Conservation (phyloP, 2,329 filamentous ascomycete species). For the Talaromyces sp. region DNA sequence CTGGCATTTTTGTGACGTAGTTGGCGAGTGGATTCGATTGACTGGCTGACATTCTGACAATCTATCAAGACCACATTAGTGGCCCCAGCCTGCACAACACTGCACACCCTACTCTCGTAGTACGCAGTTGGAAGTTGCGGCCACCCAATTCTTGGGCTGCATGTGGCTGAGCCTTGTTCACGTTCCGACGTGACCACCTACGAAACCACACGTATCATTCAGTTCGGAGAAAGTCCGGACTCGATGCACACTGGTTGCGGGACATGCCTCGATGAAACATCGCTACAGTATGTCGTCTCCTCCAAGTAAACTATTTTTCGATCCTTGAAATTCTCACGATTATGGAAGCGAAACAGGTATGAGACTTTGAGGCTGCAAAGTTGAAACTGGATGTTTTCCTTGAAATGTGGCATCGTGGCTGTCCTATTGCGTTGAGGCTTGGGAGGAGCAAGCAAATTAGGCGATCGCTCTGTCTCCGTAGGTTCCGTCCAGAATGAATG, state of each 20-base stretch:
- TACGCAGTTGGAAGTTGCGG: too few species aligned
- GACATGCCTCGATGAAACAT: slow-evolving; percentile 5
- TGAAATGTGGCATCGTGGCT: background rate
- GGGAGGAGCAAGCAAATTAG: background rate
- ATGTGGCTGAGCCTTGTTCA: background rate
- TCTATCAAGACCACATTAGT: background rate
- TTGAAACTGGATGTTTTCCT: background rate
- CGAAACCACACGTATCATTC: background rate
- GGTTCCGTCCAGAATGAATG: background rate
- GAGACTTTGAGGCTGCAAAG: background rate
- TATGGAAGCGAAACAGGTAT: background rate
- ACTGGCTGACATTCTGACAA: background rate
- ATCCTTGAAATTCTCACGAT: background rate
- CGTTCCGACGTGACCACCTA: background rate
- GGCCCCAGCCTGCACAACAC: background rate
- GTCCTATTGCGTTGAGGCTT: background rate
- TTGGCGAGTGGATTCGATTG: background rate
- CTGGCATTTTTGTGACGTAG: slow-evolving; percentile 3
- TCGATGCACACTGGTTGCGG: background rate
- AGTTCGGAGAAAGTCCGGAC: background rate
- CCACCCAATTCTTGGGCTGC: background rate
- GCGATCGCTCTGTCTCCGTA: background rate
- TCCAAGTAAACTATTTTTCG: background rate
- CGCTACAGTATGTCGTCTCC: background rate
- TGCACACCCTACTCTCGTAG: too few species aligned